Percentiles rank a stretch among this genome's conserved stretches.
Evolutionary conservation across 2,329 filamentous ascomycete genomes (phyloP).

Genomic region (Fusarium fujikuroi): DNA sequence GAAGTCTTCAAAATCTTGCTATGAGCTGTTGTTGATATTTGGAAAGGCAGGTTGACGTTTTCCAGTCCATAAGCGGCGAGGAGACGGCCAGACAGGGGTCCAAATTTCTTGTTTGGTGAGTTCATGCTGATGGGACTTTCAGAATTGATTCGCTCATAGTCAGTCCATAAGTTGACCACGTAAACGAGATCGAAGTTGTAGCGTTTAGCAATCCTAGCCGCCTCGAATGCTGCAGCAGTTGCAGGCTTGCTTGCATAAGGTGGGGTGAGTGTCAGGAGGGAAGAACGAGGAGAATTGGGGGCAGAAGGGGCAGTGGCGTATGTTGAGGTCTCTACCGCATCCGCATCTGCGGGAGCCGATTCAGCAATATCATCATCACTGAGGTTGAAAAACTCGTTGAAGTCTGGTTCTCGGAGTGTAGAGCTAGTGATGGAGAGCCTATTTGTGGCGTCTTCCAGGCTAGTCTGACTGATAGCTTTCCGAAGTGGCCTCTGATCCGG

Average conservation of each 20-base stretch:
- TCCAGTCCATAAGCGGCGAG: conserved; percentile 66
- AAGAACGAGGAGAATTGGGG: conserved; percentile 41
- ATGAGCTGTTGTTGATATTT: conserved; percentile 62
- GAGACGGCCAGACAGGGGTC: conserved; percentile 59
- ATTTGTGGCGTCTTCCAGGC: conserved; percentile 45
- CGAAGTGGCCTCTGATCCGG: conserved; percentile 42
- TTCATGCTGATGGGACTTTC: conserved; percentile 8
- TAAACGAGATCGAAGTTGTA: conserved; percentile 70
- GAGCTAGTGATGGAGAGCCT: conserved; percentile 46
- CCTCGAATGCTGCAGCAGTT: conserved; percentile 62
- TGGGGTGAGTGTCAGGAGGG: conserved; percentile 58
- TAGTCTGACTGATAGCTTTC: conserved; percentile 47
- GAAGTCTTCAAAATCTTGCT: conserved; percentile 59
- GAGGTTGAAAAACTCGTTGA: conserved; percentile 64
- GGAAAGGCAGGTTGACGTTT: conserved; percentile 62
- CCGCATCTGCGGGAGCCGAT: conserved; percentile 40
- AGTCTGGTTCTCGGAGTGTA: conserved; percentile 61
- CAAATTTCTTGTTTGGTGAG: conserved; percentile 17
- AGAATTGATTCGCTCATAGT: conserved; percentile 25
- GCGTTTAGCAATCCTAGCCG: conserved; percentile 64
- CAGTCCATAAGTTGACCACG: conserved; percentile 68
- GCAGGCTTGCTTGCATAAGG: conserved; percentile 57
- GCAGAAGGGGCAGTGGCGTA: conserved; percentile 38
- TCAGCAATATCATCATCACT: conserved; percentile 70
- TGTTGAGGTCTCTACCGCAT: conserved; percentile 14